Evolutionary conservation across 257 asterid species (phyloP), one percentile per base, ranked within the genome.

Genomic region (Nemophila menziesii): DNA sequence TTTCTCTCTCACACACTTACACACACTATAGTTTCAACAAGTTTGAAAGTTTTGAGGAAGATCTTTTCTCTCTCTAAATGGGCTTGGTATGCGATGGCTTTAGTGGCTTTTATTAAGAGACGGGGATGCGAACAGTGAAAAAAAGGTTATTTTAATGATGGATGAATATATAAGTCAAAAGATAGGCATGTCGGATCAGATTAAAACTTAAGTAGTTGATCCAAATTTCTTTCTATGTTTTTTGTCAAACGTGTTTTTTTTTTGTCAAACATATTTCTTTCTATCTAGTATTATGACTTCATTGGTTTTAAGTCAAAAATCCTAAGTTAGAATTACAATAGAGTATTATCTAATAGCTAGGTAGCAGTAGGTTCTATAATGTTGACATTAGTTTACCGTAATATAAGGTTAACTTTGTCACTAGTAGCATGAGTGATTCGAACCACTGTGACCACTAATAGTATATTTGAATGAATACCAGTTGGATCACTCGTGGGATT

Each of bases 141-240:
- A 23, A 48, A 49, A 59, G 14, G 22, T 46, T 43, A 49, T 46
- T 43, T 50, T 33, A 49, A 46, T 27, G 19, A 4, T 48, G 19
- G 44, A 44, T 50, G 23, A 36, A 19, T 21, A 1, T 13, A 29
- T 29, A 66, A 67, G 86, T 79, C 86, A 79, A 68, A 60, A 40
- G 51, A 56, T 44, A 36, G 62, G 43, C 59, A 48, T 48, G n/a
- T 55, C 70, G 50, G 33, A 62, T 58, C 33, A 27, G 23, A 42
- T 63, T 50, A 39, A 7, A 49, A 42, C 21, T 9, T 14, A 16
- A 41, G 20, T 44, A 21, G 33, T 21, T 46, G 40, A 50, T 18
- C 16, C 52, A 66, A 61, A 54, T 51, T 61, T 58, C 55, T 44
- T 22, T 27, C 46, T 14, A 29, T 20, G 37, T 37, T 33, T 48